A percentile compares a stretch with the other conserved stretches of the same genome.
Evolutionary conservation across 139 green algal species (phyloP).

Genomic region (Auxenochlorella protothecoides): DNA sequence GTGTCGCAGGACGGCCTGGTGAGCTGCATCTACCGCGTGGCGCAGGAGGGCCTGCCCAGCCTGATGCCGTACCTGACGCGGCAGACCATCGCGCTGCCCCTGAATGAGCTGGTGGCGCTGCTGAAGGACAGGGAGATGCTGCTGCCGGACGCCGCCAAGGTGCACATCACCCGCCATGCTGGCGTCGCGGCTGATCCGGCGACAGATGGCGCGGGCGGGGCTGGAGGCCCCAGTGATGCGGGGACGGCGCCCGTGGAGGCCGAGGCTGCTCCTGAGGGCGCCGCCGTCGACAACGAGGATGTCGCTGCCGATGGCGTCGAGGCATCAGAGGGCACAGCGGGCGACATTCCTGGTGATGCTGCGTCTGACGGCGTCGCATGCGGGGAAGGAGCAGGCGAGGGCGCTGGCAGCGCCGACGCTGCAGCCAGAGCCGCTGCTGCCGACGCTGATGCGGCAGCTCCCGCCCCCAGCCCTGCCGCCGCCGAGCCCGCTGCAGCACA

Average conservation of each 20-base stretch:
- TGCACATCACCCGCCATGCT: conserved; percentile 5
- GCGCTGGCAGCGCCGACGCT: too few species aligned
- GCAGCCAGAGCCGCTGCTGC: too few species aligned
- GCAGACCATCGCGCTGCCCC: conserved; percentile 41
- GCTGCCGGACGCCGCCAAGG: conserved; percentile 14
- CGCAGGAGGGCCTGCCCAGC: conserved; percentile 76
- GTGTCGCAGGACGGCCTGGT: conserved; percentile 24
- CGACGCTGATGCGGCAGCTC: too few species aligned
- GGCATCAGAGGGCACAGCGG: not conserved
- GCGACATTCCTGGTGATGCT: not conserved
- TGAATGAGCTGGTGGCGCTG: conserved; percentile 46
- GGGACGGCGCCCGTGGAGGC: too few species aligned
- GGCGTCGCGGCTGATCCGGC: too few species aligned
- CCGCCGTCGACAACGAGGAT: not conserved
- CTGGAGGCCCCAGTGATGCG: not conserved
- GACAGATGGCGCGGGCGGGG: not conserved
- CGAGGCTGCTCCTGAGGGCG: too few species aligned
- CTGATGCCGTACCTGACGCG: conserved; percentile 69
- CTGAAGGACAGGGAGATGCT: conserved; percentile 34
- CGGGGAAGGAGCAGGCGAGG: too few species aligned
- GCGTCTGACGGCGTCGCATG: not conserved
- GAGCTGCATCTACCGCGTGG: conserved; percentile 69
- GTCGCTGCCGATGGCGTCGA: conserved; percentile 1
- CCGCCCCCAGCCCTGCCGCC: too few species aligned
- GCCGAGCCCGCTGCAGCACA: too few species aligned